Conservation (phyloP, 352 stramenopile genomes). For the Phytophthora citricola region DNA sequence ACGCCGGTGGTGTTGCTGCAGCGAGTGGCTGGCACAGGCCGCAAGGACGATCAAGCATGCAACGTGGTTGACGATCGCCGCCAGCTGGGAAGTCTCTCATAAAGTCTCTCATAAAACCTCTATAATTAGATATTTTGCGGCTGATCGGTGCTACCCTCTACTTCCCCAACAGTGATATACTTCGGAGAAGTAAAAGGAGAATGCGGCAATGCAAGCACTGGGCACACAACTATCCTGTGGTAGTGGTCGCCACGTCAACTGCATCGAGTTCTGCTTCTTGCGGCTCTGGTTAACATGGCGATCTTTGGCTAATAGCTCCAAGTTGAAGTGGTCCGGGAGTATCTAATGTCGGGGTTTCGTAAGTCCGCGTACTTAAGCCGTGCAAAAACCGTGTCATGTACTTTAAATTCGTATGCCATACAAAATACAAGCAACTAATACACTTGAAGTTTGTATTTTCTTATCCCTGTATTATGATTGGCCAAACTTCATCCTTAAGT, state of each 20-base stretch:
- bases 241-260: background rate
- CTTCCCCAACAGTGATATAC: background rate
- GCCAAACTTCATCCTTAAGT: conserved; percentile 10
- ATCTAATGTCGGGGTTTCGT: background rate
- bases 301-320: conserved; percentile 6
- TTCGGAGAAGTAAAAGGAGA: too few relatives aligned
- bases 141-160: conserved; percentile 1
- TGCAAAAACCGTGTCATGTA: background rate
- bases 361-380: conserved; percentile 12
- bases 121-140: conserved; percentile 15
- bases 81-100: conserved; percentile 37
- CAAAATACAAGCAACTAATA: background rate
- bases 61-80: conserved; percentile 17
- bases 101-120: conserved; percentile 28
- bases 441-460: conserved; percentile 10
- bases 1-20: conserved; percentile 2
- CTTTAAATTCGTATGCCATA: conserved; percentile 5
- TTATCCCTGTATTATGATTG: background rate
- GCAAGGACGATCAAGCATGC: conserved; percentile 1
- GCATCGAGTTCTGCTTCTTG: background rate
- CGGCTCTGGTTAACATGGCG: background rate
- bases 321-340: conserved; percentile 25
- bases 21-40: conserved; percentile 23
- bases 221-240: background rate
- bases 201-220: background rate